Percentiles rank a stretch among this genome's conserved stretches.
These are phyloP conservation scores for Cynara cardunculus DNA, from an alignment of 129 eudicot species.

Conservation along the genomic window DNA sequence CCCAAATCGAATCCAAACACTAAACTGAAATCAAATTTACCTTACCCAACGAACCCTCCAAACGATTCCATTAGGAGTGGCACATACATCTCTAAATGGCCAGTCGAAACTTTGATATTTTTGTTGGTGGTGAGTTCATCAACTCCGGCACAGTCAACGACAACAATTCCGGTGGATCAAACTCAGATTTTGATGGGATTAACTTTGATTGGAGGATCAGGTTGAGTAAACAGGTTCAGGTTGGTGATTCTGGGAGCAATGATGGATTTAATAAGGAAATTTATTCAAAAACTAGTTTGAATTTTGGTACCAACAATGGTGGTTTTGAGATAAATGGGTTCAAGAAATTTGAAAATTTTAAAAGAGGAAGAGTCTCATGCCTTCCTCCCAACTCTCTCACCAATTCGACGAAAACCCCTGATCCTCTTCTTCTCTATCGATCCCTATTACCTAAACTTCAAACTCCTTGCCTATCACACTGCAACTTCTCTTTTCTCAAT, in stretches of 20 bases:
- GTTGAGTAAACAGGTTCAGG: constrained; percentile 18
- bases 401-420: too few relatives aligned
- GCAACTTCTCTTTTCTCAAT: too few relatives aligned
- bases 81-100: constrained; percentile 46
- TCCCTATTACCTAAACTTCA: too few relatives aligned
- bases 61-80: constrained; percentile 92
- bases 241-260: constrained; percentile 40
- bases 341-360: too few relatives aligned
- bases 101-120: constrained; percentile 76
- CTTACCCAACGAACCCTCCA: too few relatives aligned
- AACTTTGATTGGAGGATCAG: constrained; percentile 58
- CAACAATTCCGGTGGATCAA: neutral
- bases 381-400: too few relatives aligned
- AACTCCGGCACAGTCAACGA: constrained; percentile 6
- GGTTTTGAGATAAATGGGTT: constrained; percentile 21
- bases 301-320: constrained; percentile 29
- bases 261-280: constrained; percentile 91
- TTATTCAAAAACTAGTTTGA: constrained; percentile 47
- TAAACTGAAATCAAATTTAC: too few relatives aligned
- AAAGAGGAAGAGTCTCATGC: too few relatives aligned
- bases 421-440: too few relatives aligned
- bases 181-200: constrained; percentile 46
- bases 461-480: too few relatives aligned
- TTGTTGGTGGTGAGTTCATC: constrained; percentile 49
- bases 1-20: too few relatives aligned